Evolutionary conservation across 306 rosid genomes (phyloP).

Genomic region (Hippophae rhamnoides): DNA sequence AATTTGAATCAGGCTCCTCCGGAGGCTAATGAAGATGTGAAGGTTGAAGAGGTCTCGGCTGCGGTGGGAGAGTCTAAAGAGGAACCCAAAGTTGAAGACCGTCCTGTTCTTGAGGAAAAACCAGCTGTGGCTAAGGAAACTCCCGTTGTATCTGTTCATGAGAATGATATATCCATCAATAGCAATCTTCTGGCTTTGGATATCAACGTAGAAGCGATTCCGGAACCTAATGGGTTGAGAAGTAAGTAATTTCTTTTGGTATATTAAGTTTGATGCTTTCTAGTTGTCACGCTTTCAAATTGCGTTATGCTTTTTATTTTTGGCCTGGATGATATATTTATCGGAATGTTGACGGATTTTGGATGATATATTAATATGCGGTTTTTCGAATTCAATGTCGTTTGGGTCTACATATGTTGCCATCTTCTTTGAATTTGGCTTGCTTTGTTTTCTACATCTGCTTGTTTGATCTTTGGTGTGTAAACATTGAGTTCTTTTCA

Average conservation of each 20-base stretch:
- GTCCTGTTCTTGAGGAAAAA: conserved; percentile 26
- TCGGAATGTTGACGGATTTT: background rate
- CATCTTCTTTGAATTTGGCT: too few relatives aligned
- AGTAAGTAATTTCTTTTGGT: conserved; percentile 33
- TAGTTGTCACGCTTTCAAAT: background rate
- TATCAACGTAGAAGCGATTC: conserved; percentile 14
- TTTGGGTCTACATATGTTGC: too few relatives aligned
- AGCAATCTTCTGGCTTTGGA: conserved; percentile 21
- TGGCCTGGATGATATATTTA: background rate
- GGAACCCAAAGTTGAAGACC: conserved; percentile 33
- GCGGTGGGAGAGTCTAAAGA: conserved; percentile 22
- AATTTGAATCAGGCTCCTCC: conserved; percentile 22
- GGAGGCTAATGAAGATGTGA: conserved; percentile 29
- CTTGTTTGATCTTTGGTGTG: too few relatives aligned
- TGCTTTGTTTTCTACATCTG: too few relatives aligned
- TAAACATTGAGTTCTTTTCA: too few relatives aligned
- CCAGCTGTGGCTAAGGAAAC: conserved; percentile 21
- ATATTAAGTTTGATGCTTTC: conserved; percentile 1
- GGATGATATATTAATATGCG: too few relatives aligned
- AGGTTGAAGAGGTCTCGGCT: conserved; percentile 22
- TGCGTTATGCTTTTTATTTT: background rate
- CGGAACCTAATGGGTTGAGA: conserved; percentile 31
- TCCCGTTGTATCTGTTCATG: conserved; percentile 9
- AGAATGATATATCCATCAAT: conserved; percentile 15
- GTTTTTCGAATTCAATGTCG: too few relatives aligned